Evolutionary conservation across 2,329 filamentous ascomycete species (phyloP).

Genomic region (Ophiostoma populinum): DNA sequence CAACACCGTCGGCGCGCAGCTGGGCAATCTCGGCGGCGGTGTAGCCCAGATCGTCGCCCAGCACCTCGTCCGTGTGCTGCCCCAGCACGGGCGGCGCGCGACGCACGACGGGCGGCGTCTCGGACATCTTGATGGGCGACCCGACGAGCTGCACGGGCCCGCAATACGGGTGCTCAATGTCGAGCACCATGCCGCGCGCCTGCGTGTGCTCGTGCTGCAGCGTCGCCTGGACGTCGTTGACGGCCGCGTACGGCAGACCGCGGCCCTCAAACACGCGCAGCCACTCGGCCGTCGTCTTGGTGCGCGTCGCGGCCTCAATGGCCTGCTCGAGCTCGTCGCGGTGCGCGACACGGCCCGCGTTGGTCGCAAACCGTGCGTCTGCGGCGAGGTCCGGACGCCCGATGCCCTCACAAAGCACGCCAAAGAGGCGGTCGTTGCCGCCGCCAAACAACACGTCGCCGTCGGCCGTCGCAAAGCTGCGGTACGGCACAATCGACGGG

Average conservation of each 20-base stretch:
- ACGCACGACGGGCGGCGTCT: constrained; percentile 59
- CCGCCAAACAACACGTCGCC: constrained; percentile 55
- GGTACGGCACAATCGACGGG: constrained; percentile 95
- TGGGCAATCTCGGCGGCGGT: constrained; percentile 22
- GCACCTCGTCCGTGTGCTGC: constrained; percentile 68
- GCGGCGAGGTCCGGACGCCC: constrained; percentile 41
- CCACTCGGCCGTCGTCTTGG: constrained; percentile 73
- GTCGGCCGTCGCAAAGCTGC: constrained; percentile 60
- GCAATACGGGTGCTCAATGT: constrained; percentile 68
- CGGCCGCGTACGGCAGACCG: constrained; percentile 80
- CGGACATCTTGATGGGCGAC: constrained; percentile 85
- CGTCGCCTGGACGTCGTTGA: constrained; percentile 81
- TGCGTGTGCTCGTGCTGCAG: constrained; percentile 70
- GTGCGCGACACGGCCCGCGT: constrained; percentile 48
- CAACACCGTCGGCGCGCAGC: constrained; percentile 1
- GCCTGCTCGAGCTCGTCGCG: constrained; percentile 58
- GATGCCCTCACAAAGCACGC: constrained; percentile 43
- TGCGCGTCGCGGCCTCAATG: constrained; percentile 64
- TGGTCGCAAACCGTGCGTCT: constrained; percentile 41
- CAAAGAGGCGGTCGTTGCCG: constrained; percentile 55
- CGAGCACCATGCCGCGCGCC: constrained; percentile 78
- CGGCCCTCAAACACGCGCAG: constrained; percentile 71
- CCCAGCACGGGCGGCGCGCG: constrained; percentile 70
- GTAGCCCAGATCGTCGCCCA: constrained; percentile 46
- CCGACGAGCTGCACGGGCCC: constrained; percentile 82